phyloP scores from a whole-genome alignment of 306 rosid genomes.

The Lathyrus aphaca region DNA sequence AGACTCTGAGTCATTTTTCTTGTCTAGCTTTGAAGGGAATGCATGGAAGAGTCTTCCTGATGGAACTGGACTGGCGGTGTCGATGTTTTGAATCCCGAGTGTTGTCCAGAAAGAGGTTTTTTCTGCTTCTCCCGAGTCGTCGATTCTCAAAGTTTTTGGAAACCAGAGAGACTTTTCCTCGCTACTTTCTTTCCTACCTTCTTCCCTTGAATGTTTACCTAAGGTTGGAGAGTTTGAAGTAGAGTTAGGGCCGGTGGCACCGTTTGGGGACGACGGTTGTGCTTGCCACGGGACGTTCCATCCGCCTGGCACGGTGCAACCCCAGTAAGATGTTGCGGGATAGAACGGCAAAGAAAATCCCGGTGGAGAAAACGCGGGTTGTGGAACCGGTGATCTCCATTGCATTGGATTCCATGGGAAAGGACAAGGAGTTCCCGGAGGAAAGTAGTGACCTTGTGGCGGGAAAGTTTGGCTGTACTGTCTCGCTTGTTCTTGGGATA shows the following conservation, averaged over 20 bases:
- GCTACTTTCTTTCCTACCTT: slow-evolving; percentile 38
- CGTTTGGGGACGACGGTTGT: slow-evolving; percentile 45
- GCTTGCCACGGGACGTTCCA: slow-evolving; percentile 58
- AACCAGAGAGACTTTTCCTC: slow-evolving; percentile 53
- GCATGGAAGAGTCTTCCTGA: slow-evolving; percentile 53
- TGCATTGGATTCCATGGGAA: slow-evolving; percentile 62
- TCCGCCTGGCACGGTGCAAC: slow-evolving; percentile 51
- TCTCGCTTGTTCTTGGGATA: slow-evolving; percentile 44
- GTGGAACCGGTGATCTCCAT: slow-evolving; percentile 57
- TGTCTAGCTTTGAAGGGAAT: slow-evolving; percentile 54
- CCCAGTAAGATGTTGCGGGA: slow-evolving; percentile 70
- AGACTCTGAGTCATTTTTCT: slow-evolving; percentile 36
- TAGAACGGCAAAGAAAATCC: slow-evolving; percentile 63
- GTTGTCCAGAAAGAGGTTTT: slow-evolving; percentile 66
- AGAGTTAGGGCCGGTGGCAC: slow-evolving; percentile 42
- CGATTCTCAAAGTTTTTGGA: slow-evolving; percentile 67
- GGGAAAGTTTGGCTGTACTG: slow-evolving; percentile 47
- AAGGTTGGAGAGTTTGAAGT: slow-evolving; percentile 50
- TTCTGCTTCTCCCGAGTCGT: slow-evolving; percentile 64
- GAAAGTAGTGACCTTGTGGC: slow-evolving; percentile 58
- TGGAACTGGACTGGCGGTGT: slow-evolving; percentile 44
- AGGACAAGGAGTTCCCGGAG: slow-evolving; percentile 62
- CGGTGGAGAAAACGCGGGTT: slow-evolving; percentile 55
- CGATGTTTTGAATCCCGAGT: slow-evolving; percentile 57
- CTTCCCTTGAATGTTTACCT: slow-evolving; percentile 85